These are phyloP conservation scores for Azolla pinnata DNA, from an alignment of 75 land plant genomes.

Conservation along the genomic window DNA sequence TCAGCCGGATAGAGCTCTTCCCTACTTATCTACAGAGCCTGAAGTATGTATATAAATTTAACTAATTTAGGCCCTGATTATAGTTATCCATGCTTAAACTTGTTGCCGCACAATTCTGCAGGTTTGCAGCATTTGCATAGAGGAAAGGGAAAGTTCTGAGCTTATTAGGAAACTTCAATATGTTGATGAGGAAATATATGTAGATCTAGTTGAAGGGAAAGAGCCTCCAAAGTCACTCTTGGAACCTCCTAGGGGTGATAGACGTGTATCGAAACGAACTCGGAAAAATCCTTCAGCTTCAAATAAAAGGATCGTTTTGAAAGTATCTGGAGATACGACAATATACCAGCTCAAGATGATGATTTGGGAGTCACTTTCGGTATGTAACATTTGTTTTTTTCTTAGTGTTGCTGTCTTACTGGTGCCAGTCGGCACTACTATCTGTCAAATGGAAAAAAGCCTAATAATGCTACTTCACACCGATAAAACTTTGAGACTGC, in stretches of 20 bases:
- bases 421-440: neutral
- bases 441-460: no score
- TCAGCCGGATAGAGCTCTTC: constrained; percentile 31
- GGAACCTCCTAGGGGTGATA: constrained; percentile 53
- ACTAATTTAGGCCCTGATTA: neutral
- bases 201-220: constrained; percentile 70
- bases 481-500: no score
- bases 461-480: no score
- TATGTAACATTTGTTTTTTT: constrained; percentile 18
- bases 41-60: constrained; percentile 16
- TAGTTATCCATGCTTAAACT: neutral
- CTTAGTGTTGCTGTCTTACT: neutral
- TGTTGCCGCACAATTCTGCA: constrained; percentile 8
- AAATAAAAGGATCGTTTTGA: constrained; percentile 50
- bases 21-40: constrained; percentile 47
- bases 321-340: constrained; percentile 84
- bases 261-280: constrained; percentile 77
- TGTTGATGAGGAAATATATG: constrained; percentile 55
- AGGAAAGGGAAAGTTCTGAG: constrained; percentile 77
- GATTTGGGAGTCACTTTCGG: constrained; percentile 96
- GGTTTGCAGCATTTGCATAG: constrained; percentile 91
- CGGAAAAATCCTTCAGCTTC: constrained; percentile 39
- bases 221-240: constrained; percentile 77
- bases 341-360: constrained; percentile 87
- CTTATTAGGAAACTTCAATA: constrained; percentile 72